Evolutionary conservation across 2,329 filamentous ascomycete genomes (phyloP).

Genomic region (Alternaria triticina): DNA sequence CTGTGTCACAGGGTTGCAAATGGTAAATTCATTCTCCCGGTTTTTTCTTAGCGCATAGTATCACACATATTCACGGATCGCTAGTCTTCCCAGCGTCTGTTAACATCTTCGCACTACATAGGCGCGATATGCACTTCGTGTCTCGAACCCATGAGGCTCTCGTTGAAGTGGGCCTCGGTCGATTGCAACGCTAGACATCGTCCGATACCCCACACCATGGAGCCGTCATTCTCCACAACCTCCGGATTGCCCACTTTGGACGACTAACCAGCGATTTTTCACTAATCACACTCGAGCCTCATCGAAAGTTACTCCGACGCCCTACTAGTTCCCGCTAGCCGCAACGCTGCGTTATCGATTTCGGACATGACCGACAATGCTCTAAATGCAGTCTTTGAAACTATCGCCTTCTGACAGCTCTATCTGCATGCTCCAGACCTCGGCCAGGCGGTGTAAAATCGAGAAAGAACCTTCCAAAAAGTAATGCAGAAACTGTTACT

Average conservation of each 20-base stretch:
- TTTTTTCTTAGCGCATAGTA: background rate
- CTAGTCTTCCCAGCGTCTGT: background rate
- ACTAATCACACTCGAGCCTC: background rate
- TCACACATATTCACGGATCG: background rate
- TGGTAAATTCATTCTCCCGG: background rate
- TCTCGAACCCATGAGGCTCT: constrained; percentile 1
- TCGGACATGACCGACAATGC: background rate
- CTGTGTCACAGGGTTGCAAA: background rate
- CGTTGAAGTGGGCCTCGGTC: background rate
- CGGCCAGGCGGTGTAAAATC: background rate
- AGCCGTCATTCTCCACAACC: background rate
- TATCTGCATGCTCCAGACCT: background rate
- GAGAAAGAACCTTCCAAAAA: background rate
- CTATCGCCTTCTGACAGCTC: background rate
- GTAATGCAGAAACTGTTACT: background rate
- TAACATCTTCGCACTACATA: background rate
- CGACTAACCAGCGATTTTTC: background rate
- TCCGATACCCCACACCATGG: background rate
- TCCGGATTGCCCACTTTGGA: background rate
- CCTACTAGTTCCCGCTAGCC: background rate
- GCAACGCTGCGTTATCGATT: background rate
- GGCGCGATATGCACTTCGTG: background rate
- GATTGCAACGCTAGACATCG: background rate
- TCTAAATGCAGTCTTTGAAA: background rate
- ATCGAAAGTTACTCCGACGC: background rate